phyloP scores from a whole-genome alignment of 306 rosid genomes.

The Lotus japonicus region DNA sequence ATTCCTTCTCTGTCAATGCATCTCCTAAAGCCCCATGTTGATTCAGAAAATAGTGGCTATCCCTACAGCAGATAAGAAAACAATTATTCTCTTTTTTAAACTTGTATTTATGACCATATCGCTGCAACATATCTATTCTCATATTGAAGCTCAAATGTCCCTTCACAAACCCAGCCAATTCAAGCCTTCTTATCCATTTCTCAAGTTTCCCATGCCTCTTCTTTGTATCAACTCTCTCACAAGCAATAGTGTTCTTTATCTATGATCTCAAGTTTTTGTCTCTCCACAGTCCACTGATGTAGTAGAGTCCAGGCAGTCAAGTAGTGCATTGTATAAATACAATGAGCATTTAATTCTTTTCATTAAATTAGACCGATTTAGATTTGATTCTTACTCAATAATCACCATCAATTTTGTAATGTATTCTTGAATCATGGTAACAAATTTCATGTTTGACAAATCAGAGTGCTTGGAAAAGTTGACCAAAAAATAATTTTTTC shows the following conservation, averaged over 20 bases:
- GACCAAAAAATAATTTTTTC: too few relatives aligned
- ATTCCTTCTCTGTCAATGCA: too few relatives aligned
- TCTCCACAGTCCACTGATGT: constrained; percentile 37
- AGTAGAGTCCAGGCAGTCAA: constrained; percentile 69
- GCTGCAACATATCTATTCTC: too few relatives aligned
- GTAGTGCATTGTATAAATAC: constrained; percentile 56
- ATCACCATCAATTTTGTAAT: too few relatives aligned
- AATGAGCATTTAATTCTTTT: constrained; percentile 53
- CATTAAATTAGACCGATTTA: constrained; percentile 47
- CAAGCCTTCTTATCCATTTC: constrained; percentile 57
- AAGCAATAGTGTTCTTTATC: constrained; percentile 65
- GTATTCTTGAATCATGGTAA: too few relatives aligned
- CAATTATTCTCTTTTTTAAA: too few relatives aligned
- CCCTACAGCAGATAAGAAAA: too few relatives aligned
- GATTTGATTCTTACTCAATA: constrained; percentile 78
- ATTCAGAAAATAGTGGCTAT: too few relatives aligned
- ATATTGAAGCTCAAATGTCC: constrained; percentile 44
- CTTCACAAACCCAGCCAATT: constrained; percentile 50
- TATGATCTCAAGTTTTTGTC: constrained; percentile 60
- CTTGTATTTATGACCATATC: constrained; percentile 36
- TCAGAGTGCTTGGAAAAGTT: too few relatives aligned
- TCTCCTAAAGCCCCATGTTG: too few relatives aligned
- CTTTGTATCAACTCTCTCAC: constrained; percentile 57
- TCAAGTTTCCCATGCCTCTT: constrained; percentile 70
- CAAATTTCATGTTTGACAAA: too few relatives aligned